Conservation (phyloP, 495 filamentous ascomycete genomes). For the Tuber umbilicatum region DNA sequence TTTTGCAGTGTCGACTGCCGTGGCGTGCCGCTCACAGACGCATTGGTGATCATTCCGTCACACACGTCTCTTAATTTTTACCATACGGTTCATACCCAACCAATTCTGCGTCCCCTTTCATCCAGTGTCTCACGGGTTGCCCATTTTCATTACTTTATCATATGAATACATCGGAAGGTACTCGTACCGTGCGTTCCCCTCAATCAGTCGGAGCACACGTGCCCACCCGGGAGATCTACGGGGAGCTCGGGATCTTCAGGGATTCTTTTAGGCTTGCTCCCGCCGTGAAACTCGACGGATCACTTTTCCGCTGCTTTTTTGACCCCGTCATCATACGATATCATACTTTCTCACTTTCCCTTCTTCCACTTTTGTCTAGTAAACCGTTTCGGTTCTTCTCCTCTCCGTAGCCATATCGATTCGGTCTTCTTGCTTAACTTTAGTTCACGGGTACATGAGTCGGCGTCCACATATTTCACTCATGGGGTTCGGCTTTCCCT, state of each 20-base stretch:
- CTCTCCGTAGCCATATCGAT: neutral
- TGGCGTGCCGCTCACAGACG: neutral
- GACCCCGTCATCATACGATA: neutral
- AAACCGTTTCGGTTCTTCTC: neutral
- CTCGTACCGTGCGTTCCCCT: neutral
- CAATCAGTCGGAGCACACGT: neutral
- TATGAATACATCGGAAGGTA: neutral
- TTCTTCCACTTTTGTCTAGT: neutral
- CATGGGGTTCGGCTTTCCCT: neutral
- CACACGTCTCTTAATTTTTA: neutral
- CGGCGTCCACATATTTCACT: neutral
- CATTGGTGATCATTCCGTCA: neutral
- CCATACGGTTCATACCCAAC: neutral
- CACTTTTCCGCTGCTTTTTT: neutral
- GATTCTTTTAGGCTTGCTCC: neutral
- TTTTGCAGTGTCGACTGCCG: neutral
- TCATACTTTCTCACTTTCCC: neutral
- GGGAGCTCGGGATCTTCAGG: neutral
- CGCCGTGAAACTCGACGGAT: neutral
- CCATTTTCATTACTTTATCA: neutral
- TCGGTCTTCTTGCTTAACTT: neutral
- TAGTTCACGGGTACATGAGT: neutral
- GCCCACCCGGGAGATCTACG: neutral
- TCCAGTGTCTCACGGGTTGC: neutral
- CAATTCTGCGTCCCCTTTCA: neutral